Conservation (phyloP, 306 rosid genomes). For the Citrullus amarus region DNA sequence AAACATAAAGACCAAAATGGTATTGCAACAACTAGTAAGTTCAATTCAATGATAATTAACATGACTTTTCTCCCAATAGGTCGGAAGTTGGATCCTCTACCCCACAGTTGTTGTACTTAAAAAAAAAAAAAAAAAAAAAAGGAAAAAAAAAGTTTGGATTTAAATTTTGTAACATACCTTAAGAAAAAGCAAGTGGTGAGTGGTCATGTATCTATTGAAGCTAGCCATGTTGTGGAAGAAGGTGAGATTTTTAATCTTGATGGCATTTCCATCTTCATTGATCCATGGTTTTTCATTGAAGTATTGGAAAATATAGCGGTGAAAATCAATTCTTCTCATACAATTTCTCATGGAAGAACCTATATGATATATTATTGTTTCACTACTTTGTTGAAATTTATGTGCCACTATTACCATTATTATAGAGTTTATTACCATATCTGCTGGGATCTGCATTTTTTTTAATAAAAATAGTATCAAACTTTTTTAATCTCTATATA, state of each 20-base stretch:
- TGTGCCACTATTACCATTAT: conserved; percentile 48
- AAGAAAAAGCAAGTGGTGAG: conserved; percentile 47
- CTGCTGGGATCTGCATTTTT: conserved; percentile 58
- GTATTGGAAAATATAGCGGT: conserved; percentile 26
- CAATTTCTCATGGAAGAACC: conserved; percentile 56
- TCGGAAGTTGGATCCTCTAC: too few relatives aligned
- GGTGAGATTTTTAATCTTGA: conserved; percentile 30
- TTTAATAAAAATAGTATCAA: neutral
- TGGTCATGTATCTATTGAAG: conserved; percentile 50
- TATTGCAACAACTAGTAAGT: too few relatives aligned
- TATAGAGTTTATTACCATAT: conserved; percentile 70
- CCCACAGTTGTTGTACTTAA: too few relatives aligned
- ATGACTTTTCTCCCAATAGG: too few relatives aligned
- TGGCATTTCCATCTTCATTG: conserved; percentile 44
- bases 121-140: too few relatives aligned
- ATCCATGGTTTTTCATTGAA: conserved; percentile 61
- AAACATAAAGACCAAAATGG: too few relatives aligned
- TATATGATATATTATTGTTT: conserved; percentile 41
- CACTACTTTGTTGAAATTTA: conserved; percentile 22
- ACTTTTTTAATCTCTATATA: neutral
- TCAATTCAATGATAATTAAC: too few relatives aligned
- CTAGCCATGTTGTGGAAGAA: conserved; percentile 41
- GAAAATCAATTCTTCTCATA: conserved; percentile 11
- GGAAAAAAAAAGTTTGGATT: too few relatives aligned
- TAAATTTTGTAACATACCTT: conserved; percentile 27